Evolutionary conservation across 1,139 yeast species (phyloP).

Genomic region (Blastobotrys illinoisensis): DNA sequence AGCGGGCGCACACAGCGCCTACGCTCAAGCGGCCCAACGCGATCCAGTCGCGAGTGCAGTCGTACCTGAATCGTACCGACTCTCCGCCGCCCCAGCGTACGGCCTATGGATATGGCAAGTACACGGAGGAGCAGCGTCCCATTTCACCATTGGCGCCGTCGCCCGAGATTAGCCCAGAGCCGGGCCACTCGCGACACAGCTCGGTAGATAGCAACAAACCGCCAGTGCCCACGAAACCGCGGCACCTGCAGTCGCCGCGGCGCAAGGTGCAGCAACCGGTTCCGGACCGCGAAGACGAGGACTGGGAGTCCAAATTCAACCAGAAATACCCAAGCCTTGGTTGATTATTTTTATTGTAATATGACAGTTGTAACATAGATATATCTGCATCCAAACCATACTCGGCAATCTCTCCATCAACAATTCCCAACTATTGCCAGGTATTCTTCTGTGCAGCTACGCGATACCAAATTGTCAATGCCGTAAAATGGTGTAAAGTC

Average conservation of each 20-base stretch:
- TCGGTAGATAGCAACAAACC: constrained; percentile 14
- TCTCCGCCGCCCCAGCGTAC: constrained; percentile 50
- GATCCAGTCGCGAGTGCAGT: constrained; percentile 63
- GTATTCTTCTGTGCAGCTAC: no score
- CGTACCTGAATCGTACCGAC: constrained; percentile 45
- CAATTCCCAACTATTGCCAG: no score
- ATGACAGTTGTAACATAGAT: not conserved
- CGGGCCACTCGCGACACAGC: not conserved
- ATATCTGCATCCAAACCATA: not conserved
- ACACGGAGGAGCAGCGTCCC: constrained; percentile 43
- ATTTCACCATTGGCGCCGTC: constrained; percentile 12
- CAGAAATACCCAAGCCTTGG: constrained; percentile 30
- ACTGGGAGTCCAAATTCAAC: constrained; percentile 29
- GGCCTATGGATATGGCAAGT: constrained; percentile 73
- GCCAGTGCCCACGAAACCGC: constrained; percentile 12
- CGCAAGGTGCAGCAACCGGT: not conserved
- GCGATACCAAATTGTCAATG: no score
- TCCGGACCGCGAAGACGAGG: constrained; percentile 10
- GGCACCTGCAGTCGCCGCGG: constrained; percentile 12
- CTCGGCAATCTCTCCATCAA: no score
- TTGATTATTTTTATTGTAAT: constrained; percentile 7
- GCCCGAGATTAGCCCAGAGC: not conserved
- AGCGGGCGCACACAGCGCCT: not conserved
- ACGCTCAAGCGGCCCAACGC: constrained; percentile 10
- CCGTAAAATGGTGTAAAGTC: no score